Conservation (phyloP, 441 rosid genomes). For the Mallotus repandus region DNA sequence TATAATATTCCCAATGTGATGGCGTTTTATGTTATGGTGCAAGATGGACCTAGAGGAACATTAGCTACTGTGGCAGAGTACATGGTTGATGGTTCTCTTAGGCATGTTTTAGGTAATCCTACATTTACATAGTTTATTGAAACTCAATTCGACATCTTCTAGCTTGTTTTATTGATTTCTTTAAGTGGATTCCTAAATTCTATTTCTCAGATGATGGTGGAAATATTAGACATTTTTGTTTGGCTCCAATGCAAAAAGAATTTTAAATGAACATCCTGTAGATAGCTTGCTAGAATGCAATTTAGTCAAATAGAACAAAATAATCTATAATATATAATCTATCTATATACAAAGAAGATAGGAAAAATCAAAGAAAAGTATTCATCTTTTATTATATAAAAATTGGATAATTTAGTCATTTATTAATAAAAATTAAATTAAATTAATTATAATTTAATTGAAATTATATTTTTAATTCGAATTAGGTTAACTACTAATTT, state of each 20-base stretch:
- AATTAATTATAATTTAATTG: too few species aligned
- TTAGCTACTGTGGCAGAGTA: conserved; percentile 92
- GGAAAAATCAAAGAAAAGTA: too few species aligned
- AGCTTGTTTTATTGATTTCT: not conserved
- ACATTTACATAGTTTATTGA: conserved; percentile 11
- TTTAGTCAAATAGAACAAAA: too few species aligned
- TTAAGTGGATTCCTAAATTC: not conserved
- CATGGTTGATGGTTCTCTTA: conserved; percentile 99
- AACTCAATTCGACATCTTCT: conserved; percentile 20
- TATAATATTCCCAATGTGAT: conserved; percentile 94
- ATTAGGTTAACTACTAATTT: too few species aligned
- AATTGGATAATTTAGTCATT: too few species aligned
- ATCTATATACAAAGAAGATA: too few species aligned
- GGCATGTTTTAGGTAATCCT: conserved; percentile 80
- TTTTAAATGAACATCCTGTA: not conserved
- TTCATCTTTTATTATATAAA: too few species aligned
- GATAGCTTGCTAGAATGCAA: not conserved
- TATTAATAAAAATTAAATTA: too few species aligned
- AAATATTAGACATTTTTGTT: too few species aligned
- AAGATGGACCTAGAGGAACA: conserved; percentile 92
- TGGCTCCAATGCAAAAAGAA: not conserved
- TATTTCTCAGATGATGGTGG: not conserved
- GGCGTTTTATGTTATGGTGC: conserved; percentile 96
- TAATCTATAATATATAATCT: too few species aligned
- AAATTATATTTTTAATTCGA: too few species aligned